Conservation (phyloP, 1,284 basidiomycete genomes). For the Pterulicium gracile region DNA sequence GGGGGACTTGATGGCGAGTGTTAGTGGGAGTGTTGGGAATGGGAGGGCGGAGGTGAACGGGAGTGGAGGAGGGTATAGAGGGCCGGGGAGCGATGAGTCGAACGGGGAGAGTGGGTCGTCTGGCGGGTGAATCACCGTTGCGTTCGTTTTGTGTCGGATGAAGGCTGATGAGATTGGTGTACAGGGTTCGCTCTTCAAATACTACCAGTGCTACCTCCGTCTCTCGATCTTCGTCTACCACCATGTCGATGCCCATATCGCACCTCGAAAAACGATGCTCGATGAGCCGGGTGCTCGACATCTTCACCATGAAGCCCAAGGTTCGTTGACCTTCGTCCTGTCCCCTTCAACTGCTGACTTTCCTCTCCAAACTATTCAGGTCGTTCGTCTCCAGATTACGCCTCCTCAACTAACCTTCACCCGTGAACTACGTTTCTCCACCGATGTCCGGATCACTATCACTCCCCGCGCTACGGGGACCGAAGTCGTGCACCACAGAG, state of each 20-base stretch:
- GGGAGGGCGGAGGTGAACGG: slow-evolving; percentile 39
- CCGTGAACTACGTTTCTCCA: slow-evolving; percentile 70
- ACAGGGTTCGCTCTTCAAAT: slow-evolving; percentile 28
- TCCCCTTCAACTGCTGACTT: slow-evolving; percentile 9
- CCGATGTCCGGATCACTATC: slow-evolving; percentile 70
- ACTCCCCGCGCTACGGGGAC: slow-evolving; percentile 67
- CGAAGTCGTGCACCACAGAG: slow-evolving; percentile 66
- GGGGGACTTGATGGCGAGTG: background rate
- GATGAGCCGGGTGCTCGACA: slow-evolving; percentile 76
- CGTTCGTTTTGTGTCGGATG: slow-evolving; percentile 23
- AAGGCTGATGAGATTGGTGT: slow-evolving; percentile 2
- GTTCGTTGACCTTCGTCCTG: slow-evolving; percentile 28
- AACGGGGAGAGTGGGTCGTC: slow-evolving; percentile 40
- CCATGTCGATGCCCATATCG: slow-evolving; percentile 45
- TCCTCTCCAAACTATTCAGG: slow-evolving; percentile 33
- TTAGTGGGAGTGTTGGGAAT: slow-evolving; percentile 14
- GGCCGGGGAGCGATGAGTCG: slow-evolving; percentile 35
- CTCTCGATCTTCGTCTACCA: slow-evolving; percentile 37
- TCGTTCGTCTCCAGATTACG: slow-evolving; percentile 85
- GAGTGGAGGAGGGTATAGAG: slow-evolving; percentile 39
- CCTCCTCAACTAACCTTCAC: slow-evolving; percentile 73
- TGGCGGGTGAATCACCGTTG: too few species aligned
- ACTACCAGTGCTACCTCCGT: slow-evolving; percentile 47
- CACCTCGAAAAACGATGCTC: slow-evolving; percentile 80
- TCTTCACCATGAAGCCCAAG: slow-evolving; percentile 95